A percentile compares a stretch with the other conserved stretches of the same genome.
These are phyloP conservation scores for Pelargonium nanum DNA, from an alignment of 345 rosid genomes.

Conservation along the genomic window DNA sequence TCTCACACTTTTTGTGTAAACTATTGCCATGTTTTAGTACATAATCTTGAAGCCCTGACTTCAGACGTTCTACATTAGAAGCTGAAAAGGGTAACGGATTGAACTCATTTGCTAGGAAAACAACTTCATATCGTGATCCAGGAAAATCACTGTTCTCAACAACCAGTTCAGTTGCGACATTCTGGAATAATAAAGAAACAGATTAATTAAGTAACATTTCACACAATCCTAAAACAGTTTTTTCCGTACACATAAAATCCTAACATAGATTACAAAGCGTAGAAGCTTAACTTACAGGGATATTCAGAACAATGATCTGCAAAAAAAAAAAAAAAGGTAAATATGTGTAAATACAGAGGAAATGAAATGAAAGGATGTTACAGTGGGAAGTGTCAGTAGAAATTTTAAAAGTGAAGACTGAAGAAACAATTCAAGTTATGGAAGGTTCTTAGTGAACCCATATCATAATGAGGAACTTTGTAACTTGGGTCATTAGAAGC, in stretches of 20 bases:
- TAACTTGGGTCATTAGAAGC: neutral
- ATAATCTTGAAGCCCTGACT: slow-evolving; percentile 70
- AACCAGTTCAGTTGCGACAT: slow-evolving; percentile 58
- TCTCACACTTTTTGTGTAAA: slow-evolving; percentile 30
- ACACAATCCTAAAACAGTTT: neutral
- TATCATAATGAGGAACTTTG: neutral
- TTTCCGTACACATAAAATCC: slow-evolving; percentile 3
- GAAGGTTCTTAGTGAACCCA: slow-evolving; percentile 2
- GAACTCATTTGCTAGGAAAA: slow-evolving; percentile 43
- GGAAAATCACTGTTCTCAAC: slow-evolving; percentile 34
- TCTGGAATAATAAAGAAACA: slow-evolving; percentile 28
- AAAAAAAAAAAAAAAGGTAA: slow-evolving; percentile 21
- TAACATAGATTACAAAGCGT: slow-evolving; percentile 1
- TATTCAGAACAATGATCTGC: slow-evolving; percentile 72
- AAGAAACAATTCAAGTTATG: neutral
- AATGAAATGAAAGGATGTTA: neutral
- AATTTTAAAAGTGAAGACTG: too few relatives aligned
- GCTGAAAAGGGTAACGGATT: slow-evolving; percentile 29
- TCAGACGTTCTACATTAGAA: slow-evolving; percentile 52
- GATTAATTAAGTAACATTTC: neutral
- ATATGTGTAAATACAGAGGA: slow-evolving; percentile 4
- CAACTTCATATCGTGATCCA: slow-evolving; percentile 30
- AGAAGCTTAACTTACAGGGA: slow-evolving; percentile 53
- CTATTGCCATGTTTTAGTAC: slow-evolving; percentile 48
- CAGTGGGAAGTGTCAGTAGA: neutral